phyloP scores from a whole-genome alignment of 2,329 filamentous ascomycete species.

The Fusarium sororula region DNA sequence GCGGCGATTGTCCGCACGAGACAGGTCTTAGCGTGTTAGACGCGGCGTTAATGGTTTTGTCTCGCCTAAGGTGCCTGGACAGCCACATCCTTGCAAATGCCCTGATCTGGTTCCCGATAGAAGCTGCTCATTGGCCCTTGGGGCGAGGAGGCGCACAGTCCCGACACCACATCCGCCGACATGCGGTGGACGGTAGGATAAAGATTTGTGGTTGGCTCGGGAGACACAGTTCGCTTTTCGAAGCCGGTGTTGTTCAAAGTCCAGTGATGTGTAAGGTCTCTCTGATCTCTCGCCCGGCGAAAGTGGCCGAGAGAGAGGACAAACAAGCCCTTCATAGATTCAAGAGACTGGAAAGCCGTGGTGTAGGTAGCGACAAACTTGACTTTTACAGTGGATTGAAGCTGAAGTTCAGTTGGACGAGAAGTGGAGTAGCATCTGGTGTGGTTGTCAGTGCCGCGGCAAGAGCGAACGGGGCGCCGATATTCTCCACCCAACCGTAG shows the following conservation, averaged over 20 bases:
- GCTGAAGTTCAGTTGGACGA: conserved; percentile 5
- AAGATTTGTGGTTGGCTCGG: conserved; percentile 21
- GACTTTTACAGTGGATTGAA: neutral
- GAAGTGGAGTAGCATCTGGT: neutral
- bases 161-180: conserved; percentile 39
- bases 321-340: neutral
- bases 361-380: neutral
- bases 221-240: conserved; percentile 12
- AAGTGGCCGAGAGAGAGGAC: neutral
- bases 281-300: neutral
- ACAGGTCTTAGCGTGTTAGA: conserved; percentile 45
- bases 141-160: conserved; percentile 34
- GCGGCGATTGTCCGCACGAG: conserved; percentile 41
- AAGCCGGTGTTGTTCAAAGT: conserved; percentile 6
- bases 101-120: neutral
- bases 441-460: conserved; percentile 29
- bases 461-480: conserved; percentile 30
- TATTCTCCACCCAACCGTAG: conserved; percentile 10
- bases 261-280: neutral
- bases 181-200: conserved; percentile 27
- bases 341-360: too few species aligned
- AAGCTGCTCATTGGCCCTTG: conserved; percentile 32
- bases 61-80: conserved; percentile 37
- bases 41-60: conserved; percentile 46
- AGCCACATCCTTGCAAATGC: conserved; percentile 19